These are phyloP conservation scores for Purpureocillium lavendulum DNA, from an alignment of 2,329 filamentous ascomycete species.

Conservation along the genomic window DNA sequence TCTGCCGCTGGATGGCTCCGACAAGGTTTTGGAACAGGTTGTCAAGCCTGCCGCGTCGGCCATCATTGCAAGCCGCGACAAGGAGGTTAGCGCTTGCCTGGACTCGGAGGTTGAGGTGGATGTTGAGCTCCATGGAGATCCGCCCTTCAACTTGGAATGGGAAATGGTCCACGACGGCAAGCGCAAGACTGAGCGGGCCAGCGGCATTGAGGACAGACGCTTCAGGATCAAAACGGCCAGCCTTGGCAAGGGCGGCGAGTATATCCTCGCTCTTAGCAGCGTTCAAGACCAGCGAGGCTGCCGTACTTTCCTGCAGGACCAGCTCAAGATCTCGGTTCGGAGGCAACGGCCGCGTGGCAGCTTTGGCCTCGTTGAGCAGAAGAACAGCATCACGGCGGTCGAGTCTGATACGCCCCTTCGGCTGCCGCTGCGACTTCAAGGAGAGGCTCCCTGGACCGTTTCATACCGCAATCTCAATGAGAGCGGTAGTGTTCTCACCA, in stretches of 20 bases:
- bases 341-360: slow-evolving; percentile 79
- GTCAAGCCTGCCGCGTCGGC: slow-evolving; percentile 91
- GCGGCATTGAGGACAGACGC: slow-evolving; percentile 51
- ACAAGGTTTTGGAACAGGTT: slow-evolving; percentile 68
- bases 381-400: slow-evolving; percentile 63
- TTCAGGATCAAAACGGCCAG: slow-evolving; percentile 69
- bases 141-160: slow-evolving; percentile 85
- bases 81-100: slow-evolving; percentile 64
- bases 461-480: slow-evolving; percentile 62
- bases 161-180: slow-evolving; percentile 87
- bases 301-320: slow-evolving; percentile 76
- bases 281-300: slow-evolving; percentile 82
- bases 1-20: slow-evolving; percentile 51
- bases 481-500: slow-evolving; percentile 33
- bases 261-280: slow-evolving; percentile 76
- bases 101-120: slow-evolving; percentile 71
- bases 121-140: slow-evolving; percentile 69
- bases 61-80: slow-evolving; percentile 49
- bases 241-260: slow-evolving; percentile 77
- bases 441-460: slow-evolving; percentile 77
- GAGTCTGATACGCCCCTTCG: slow-evolving; percentile 61
- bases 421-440: slow-evolving; percentile 77
- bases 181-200: slow-evolving; percentile 59
- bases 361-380: slow-evolving; percentile 81
- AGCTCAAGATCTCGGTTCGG: slow-evolving; percentile 76